Conservation (phyloP, 352 stramenopile genomes). For the Phytophthora lateralis region DNA sequence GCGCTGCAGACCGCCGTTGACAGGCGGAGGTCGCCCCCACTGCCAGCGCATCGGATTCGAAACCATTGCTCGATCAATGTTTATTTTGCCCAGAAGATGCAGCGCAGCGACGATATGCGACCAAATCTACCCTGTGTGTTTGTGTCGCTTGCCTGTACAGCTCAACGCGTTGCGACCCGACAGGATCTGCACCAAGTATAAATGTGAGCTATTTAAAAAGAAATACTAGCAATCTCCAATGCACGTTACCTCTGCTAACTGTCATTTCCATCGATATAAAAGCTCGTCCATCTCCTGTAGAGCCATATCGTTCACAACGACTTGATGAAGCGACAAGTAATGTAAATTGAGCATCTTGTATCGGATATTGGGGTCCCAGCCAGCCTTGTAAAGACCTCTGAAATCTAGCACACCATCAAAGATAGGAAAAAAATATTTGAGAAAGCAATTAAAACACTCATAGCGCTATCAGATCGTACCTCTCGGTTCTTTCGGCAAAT, state of each 20-base stretch:
- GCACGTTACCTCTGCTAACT: background rate
- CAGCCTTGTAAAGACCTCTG: background rate
- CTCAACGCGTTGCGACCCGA: no score
- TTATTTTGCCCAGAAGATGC: conserved; percentile 9
- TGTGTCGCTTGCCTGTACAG: conserved; percentile 14
- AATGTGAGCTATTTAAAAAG: no score
- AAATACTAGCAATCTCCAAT: no score
- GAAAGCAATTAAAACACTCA: no score
- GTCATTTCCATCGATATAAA: background rate
- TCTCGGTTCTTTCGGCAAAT: background rate
- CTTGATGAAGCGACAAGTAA: background rate
- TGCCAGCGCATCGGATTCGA: conserved; percentile 1
- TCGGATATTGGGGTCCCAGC: background rate
- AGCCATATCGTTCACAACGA: background rate
- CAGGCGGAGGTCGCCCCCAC: background rate
- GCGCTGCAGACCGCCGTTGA: background rate
- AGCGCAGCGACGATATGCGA: conserved; percentile 9
- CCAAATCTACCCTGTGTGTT: conserved; percentile 6
- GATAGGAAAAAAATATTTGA: no score
- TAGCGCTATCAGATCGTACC: background rate
- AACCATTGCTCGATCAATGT: background rate
- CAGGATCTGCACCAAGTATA: no score
- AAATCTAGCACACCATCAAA: background rate
- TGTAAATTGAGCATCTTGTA: background rate
- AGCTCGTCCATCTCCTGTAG: background rate